Base-by-base conservation (phyloP, 2,329 filamentous ascomycete species). In the Colletotrichum liriopes region DNA sequence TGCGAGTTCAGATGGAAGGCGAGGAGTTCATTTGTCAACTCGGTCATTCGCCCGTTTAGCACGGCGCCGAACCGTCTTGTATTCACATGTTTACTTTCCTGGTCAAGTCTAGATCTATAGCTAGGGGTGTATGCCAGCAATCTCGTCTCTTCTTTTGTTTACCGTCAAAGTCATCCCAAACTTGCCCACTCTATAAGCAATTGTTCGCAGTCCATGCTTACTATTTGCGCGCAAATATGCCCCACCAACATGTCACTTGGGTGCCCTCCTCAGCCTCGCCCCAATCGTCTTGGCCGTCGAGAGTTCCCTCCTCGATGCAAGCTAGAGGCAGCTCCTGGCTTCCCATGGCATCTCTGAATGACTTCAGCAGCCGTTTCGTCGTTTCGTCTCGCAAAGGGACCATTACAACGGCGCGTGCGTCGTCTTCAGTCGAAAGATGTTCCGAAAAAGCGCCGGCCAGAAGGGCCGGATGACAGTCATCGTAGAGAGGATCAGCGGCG, bases 401-500 rank as follows among this genome's bases (percentile, higher is more conserved):
- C 84, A 97, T 96, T 55, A 96, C 84, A 14, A 98, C 86, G 1
- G 93, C 92, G 45, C 93, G 88, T 2, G 94, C 89, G 37, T 88
- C 83, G 0, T 80, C 67, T 3, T 85, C 85, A 18, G 85, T 82
- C 11, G 87, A 87, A 14, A 98, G 85, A 82, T 95, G 94, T 49
- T 87, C 83, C 12, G 86, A 82, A 55, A 98, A 91, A 18, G 93
- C 92, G 18, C 90, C 86, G 0, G 92, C 91, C 29, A 98, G 87
- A 77, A 96, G 89, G 3, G 81, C 82, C 0, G 96, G 94, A 78
- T 98, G 96, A 5, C 93, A 88, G 60, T 95, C 88, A 56, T 95
- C 94, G 82, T 98, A 98, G 26, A 99, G 85, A 0, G 94, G 90
- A 81, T 99, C 96, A 3, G 96, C 94, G 2, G 91, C 94, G 3